A percentile compares a stretch with the other conserved stretches of the same genome.
Conservation (phyloP, 352 stramenopile species). For the Globisporangium heterothallicum region DNA sequence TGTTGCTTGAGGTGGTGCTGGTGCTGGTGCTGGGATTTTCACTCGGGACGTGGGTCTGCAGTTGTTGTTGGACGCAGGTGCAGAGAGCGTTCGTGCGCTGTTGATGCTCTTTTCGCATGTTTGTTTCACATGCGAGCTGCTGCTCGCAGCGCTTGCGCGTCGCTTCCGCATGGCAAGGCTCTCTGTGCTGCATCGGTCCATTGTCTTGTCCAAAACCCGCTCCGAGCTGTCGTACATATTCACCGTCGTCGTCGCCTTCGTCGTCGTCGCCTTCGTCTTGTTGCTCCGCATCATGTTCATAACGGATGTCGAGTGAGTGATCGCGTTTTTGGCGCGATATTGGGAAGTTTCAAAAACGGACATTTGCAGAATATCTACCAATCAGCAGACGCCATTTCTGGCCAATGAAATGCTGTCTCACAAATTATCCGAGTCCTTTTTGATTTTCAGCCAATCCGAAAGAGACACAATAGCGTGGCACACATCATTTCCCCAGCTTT, state of each 20-base stretch:
- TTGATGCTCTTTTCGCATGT: too few species aligned
- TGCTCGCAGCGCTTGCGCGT: not conserved
- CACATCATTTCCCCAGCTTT: not conserved
- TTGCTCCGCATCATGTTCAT: not conserved
- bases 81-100: too few species aligned
- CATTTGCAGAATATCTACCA: not conserved
- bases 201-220: not conserved
- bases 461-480: not conserved
- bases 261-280: not conserved
- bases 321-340: slow-evolving; percentile 7
- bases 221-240: slow-evolving; percentile 17
- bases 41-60: too few species aligned
- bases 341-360: slow-evolving; percentile 3
- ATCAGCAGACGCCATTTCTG: not conserved
- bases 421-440: too few species aligned
- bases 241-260: not conserved
- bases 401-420: slow-evolving; percentile 2
- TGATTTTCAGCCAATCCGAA: not conserved
- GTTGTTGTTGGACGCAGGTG: too few species aligned
- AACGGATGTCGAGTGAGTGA: not conserved
- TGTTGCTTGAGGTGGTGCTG: not conserved
- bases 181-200: not conserved
- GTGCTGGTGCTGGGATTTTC: not conserved
- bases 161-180: not conserved
- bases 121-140: not conserved